Base-by-base conservation (phyloP, 805 yeast genomes). In the Scheffersomyces lignosus region DNA sequence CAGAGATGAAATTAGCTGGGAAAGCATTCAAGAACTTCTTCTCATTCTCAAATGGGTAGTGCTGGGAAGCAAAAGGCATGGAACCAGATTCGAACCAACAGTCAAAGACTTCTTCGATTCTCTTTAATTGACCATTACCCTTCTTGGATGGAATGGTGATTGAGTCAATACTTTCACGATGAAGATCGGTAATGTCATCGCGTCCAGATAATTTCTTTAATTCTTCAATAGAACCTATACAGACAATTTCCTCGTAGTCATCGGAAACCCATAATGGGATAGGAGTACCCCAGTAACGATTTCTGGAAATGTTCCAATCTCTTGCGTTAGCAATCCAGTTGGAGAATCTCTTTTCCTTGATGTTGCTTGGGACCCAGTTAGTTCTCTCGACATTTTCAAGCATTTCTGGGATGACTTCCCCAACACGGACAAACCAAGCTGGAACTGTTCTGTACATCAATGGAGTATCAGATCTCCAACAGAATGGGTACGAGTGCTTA, bases 71-170 rank as follows among this genome's bases (percentile, higher is more conserved):
- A 53, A 84, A 93, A 45, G 99, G 99, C 99, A 93, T 93, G 34
- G 96, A 83, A 50, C 99, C 99, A 14, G 96, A 88, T 73, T 93
- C 99, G 59, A 93, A 93, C 99, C 99, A 93, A 74, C 99, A 93
- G 71, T 93, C 99, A 60, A 93, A 93, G 31, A 93, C 99, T 68
- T 93, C 98, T 61, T 91, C 98, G 43, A 93, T 77, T 75, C 99
- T 85, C 62, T 70, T 84, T 66, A 93, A 78, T 15, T 59, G 71
- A 50, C 97, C 96, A 62, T 89, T 89, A 52, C 98, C 98, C 58
- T 76, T 63, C 56, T 81, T 75, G 4, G 98, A 90, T 40, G 97
- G 98, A 55, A 93, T 93, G 44, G 96, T 89, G 60, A 93, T 80
- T 44, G 82, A 73, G 59, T 93, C 99, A 54, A 93, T 89, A 53